These are phyloP conservation scores for Wallacemonas sp. DNA, from an alignment of 208 protist genomes.

Conservation along the genomic window DNA sequence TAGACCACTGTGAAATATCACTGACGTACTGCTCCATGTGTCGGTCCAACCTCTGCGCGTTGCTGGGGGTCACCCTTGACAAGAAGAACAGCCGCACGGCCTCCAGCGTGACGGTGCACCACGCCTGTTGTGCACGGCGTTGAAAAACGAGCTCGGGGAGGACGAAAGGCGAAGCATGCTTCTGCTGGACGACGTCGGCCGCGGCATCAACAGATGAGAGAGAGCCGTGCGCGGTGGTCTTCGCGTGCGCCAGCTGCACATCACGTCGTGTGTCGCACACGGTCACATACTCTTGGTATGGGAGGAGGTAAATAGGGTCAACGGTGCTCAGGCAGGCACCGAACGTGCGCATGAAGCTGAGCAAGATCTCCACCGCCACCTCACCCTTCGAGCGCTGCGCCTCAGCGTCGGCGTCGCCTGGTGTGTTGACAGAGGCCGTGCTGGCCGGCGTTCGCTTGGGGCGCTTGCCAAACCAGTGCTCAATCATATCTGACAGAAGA, in stretches of 20 bases:
- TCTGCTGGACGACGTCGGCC: conserved; percentile 6
- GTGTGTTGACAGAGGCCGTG: not conserved
- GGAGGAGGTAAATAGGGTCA: conserved; percentile 72
- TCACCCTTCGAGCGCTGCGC: conserved; percentile 22
- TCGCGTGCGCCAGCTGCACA: too few species aligned
- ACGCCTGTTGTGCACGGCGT: conserved; percentile 49
- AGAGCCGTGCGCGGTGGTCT: too few species aligned
- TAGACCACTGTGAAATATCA: conserved; percentile 30
- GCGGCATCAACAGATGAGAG: too few species aligned
- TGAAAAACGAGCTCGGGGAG: conserved; percentile 35
- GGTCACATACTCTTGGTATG: conserved; percentile 71
- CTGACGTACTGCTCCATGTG: conserved; percentile 4
- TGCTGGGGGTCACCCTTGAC: conserved; percentile 39
- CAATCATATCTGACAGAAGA: conserved; percentile 67
- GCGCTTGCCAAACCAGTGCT: conserved; percentile 55
- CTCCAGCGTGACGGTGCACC: conserved; percentile 81
- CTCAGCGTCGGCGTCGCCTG: not conserved
- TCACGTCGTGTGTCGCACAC: not conserved
- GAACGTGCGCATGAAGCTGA: conserved; percentile 65
- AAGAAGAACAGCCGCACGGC: conserved; percentile 80
- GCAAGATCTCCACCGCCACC: conserved; percentile 49
- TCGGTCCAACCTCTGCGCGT: conserved; percentile 11
- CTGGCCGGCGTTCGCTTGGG: conserved; percentile 19
- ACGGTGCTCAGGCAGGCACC: conserved; percentile 82
- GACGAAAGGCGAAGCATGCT: conserved; percentile 1